phyloP scores from a whole-genome alignment of 2,329 filamentous ascomycete genomes.

The Colletotrichum sp. region DNA sequence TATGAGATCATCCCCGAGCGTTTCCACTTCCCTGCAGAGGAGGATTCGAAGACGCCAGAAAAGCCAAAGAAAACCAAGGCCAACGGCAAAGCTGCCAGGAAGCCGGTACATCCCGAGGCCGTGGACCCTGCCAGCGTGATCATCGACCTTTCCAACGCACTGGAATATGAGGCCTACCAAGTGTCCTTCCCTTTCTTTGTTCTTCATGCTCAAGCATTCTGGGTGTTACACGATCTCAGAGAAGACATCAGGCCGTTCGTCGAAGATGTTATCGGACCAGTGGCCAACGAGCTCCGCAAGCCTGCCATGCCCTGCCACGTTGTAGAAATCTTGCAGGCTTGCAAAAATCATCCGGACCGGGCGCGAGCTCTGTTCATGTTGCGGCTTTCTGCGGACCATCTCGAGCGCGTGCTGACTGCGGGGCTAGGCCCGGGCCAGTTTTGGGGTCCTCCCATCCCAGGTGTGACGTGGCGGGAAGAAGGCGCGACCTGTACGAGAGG shows the following conservation, averaged over 20 bases:
- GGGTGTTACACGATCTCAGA: neutral
- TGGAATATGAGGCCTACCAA: neutral
- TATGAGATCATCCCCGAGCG: slow-evolving; percentile 32
- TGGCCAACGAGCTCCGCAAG: neutral
- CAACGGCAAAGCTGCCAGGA: neutral
- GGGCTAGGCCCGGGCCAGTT: neutral
- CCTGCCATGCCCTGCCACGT: neutral
- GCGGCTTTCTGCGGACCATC: neutral
- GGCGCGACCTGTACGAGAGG: neutral
- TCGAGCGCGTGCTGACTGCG: neutral
- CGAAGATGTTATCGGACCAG: neutral
- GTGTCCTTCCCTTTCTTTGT: neutral
- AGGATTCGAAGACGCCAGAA: neutral
- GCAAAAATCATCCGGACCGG: neutral
- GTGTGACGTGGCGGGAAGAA: neutral
- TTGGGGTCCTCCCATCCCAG: neutral
- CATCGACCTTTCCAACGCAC: neutral
- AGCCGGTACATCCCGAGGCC: neutral
- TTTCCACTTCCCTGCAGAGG: neutral
- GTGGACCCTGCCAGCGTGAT: neutral
- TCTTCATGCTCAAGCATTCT: neutral
- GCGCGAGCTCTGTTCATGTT: neutral
- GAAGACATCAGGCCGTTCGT: neutral
- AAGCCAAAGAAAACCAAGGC: neutral
- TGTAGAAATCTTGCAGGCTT: neutral